Base-by-base conservation (phyloP, 2,329 filamentous ascomycete genomes). In the Pyricularia sp. region DNA sequence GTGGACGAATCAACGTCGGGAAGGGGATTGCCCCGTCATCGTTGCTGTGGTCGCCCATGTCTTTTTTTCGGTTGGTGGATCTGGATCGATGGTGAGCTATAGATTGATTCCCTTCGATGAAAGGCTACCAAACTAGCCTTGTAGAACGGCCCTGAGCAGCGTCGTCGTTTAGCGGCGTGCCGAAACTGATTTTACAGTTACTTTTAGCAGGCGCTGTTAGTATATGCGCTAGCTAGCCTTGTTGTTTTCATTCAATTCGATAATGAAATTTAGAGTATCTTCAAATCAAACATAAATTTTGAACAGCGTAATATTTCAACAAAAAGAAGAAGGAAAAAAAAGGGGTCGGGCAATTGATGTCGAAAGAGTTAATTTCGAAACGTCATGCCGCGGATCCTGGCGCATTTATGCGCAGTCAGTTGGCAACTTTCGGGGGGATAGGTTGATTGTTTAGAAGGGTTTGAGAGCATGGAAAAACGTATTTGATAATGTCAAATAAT, bases 1-100 rank as follows among this genome's bases (percentile, higher is more conserved):
- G 93, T 67, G 92, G 90, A 75, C 88, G 86, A 72, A 97, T 88
- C 68, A 96, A 84, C 0, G 91, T 93, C 33, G 77, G 71, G 31
- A 33, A 68, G 5, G 31, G 10, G 28, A 50, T 63, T 10, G 58
- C 7, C 12, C 67, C 67, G 33, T 42, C 58, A 58, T 61, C 66
- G 30, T 63, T 61, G 28, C 66, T 61, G 33, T 50, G 30, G 58
- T 26, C 59, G 33, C 31, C 33, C n/a, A 31, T 23, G n/a, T 59
- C n/a, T n/a, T n/a, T n/a, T n/a, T n/a, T n/a, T n/a, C n/a, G n/a
- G n/a, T n/a, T n/a, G n/a, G n/a, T 67, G 9, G n/a, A 23, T n/a
- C 28, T 30, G 28, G 58, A 4, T 28, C 12, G 58, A 10, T n/a
- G 42, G n/a, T 9, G 20, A n/a, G n/a, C 58, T 28, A n/a, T n/a